Evolutionary conservation across 2,329 filamentous ascomycete species (phyloP).

Genomic region (Claviceps citrina): DNA sequence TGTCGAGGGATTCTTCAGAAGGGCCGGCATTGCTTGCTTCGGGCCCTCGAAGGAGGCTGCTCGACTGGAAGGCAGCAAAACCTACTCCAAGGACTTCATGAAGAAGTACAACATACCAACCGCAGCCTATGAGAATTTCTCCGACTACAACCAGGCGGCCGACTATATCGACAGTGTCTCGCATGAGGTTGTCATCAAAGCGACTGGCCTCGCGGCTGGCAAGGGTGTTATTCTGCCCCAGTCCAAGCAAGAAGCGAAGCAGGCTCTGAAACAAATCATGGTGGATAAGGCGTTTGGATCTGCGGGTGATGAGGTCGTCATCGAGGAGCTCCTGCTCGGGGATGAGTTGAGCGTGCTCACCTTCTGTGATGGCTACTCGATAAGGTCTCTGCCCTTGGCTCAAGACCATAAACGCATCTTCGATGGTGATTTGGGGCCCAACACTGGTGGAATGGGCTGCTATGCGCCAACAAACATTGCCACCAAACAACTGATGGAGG

Average conservation of each 20-base stretch:
- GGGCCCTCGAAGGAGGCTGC: slow-evolving; percentile 76
- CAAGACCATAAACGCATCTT: slow-evolving; percentile 95
- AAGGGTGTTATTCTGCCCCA: slow-evolving; percentile 88
- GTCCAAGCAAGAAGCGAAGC: slow-evolving; percentile 66
- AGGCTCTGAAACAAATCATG: slow-evolving; percentile 82
- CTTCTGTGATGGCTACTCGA: slow-evolving; percentile 78
- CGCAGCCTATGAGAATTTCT: slow-evolving; percentile 80
- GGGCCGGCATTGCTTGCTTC: slow-evolving; percentile 63
- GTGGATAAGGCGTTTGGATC: slow-evolving; percentile 69
- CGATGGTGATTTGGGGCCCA: slow-evolving; percentile 78
- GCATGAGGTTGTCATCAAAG: slow-evolving; percentile 83
- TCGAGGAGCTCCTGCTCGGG: slow-evolving; percentile 83
- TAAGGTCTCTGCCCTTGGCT: slow-evolving; percentile 71
- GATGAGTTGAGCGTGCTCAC: slow-evolving; percentile 85
- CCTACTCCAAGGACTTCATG: slow-evolving; percentile 98
- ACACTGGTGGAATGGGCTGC: slow-evolving; percentile 96
- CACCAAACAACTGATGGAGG: slow-evolving; percentile 57
- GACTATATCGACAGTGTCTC: slow-evolving; percentile 57
- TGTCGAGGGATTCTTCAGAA: slow-evolving; percentile 67
- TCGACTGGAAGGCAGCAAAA: slow-evolving; percentile 88
- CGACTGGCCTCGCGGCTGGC: slow-evolving; percentile 76
- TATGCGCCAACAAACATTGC: slow-evolving; percentile 82
- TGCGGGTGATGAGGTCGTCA: slow-evolving; percentile 81
- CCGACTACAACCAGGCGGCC: slow-evolving; percentile 54
- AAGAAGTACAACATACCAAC: slow-evolving; percentile 78